These are phyloP conservation scores for Gynandropsis gynandra DNA, from an alignment of 345 rosid species.

Conservation along the genomic window DNA sequence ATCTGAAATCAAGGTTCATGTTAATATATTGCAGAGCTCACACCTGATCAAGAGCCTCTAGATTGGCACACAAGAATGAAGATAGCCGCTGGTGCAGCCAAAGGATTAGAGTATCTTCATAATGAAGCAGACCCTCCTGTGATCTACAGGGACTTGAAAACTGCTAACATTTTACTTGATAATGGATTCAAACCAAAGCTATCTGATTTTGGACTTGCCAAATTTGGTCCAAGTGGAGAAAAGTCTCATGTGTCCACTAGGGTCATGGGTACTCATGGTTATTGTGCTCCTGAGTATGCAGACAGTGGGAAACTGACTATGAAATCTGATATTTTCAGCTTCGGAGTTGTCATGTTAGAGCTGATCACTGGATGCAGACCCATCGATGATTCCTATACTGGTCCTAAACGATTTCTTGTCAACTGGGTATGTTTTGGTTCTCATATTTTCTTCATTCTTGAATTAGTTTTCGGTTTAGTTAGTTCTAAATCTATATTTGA, in stretches of 20 bases:
- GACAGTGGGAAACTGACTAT: constrained; percentile 41
- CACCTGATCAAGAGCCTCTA: constrained; percentile 33
- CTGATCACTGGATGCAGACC: constrained; percentile 57
- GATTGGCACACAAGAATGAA: too few species aligned
- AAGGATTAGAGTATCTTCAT: constrained; percentile 56
- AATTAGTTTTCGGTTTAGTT: too few species aligned
- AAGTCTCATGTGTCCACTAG: constrained; percentile 57
- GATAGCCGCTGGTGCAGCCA: constrained; percentile 58
- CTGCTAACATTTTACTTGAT: constrained; percentile 50
- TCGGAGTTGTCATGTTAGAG: constrained; percentile 63
- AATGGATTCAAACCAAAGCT: constrained; percentile 46
- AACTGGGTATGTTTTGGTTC: constrained; percentile 39
- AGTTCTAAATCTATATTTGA: too few species aligned
- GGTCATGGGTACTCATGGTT: constrained; percentile 68
- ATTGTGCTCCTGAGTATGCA: constrained; percentile 74
- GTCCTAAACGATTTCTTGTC: constrained; percentile 29
- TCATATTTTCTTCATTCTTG: too few species aligned
- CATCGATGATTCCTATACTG: constrained; percentile 24
- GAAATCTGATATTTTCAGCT: constrained; percentile 66
- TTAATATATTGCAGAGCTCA: constrained; percentile 28
- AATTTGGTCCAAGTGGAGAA: constrained; percentile 53
- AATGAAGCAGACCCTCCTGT: constrained; percentile 44
- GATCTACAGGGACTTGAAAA: constrained; percentile 57
- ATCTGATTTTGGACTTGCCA: constrained; percentile 75
- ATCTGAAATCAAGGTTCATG: not conserved